Evolutionary conservation across 495 filamentous ascomycete genomes (phyloP).

Genomic region (Aspergillus nidulans): DNA sequence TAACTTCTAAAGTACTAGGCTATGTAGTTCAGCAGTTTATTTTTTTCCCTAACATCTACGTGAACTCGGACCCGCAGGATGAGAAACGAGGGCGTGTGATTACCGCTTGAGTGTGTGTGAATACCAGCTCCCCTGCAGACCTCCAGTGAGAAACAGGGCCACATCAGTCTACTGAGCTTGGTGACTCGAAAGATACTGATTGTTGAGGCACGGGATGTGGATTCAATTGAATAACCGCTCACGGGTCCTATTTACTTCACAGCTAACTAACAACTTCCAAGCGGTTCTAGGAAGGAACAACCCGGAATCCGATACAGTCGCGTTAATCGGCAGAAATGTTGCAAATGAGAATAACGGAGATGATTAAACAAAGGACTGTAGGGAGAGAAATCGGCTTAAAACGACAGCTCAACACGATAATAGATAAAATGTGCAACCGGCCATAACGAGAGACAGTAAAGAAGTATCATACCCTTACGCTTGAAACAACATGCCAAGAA

Average conservation of each 20-base stretch:
- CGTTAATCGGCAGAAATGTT: slow-evolving; percentile 9
- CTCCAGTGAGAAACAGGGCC: too few relatives aligned
- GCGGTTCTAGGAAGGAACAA: slow-evolving; percentile 1
- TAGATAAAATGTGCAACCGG: slow-evolving; percentile 26
- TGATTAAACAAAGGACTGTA: slow-evolving; percentile 15
- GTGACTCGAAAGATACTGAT: too few relatives aligned
- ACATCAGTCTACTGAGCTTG: too few relatives aligned
- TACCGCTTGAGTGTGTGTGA: too few relatives aligned
- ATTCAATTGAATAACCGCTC: slow-evolving; percentile 14
- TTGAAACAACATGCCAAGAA: slow-evolving; percentile 27
- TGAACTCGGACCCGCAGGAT: too few relatives aligned
- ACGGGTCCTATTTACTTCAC: slow-evolving; percentile 6
- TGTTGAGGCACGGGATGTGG: slow-evolving; percentile 14
- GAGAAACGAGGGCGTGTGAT: too few relatives aligned
- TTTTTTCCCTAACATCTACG: background rate
- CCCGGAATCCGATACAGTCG: slow-evolving; percentile 2
- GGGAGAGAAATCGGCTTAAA: slow-evolving; percentile 17
- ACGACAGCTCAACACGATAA: slow-evolving; percentile 9
- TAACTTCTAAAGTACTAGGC: background rate
- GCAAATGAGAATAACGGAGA: slow-evolving; percentile 13
- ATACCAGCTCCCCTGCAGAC: too few relatives aligned
- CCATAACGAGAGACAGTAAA: slow-evolving; percentile 35
- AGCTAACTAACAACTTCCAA: slow-evolving; percentile 11
- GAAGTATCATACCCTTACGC: slow-evolving; percentile 36
- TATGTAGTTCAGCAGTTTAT: too few relatives aligned